Percentiles rank a stretch among this genome's conserved stretches.
These are phyloP conservation scores for Ophiocordyceps polyrhachis-furcata DNA, from an alignment of 2,329 filamentous ascomycete genomes.

Conservation along the genomic window DNA sequence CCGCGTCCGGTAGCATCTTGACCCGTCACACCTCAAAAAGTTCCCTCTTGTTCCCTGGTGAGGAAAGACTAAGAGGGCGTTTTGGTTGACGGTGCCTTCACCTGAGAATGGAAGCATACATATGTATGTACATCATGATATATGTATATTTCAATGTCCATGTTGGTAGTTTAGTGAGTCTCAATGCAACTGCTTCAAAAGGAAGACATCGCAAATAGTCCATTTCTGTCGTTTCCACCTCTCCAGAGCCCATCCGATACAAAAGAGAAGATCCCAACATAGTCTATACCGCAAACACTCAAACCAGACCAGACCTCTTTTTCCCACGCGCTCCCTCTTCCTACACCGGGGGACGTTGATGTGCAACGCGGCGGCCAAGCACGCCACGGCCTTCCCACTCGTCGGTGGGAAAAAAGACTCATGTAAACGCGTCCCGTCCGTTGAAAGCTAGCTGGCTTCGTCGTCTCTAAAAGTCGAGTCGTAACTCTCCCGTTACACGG, in stretches of 20 bases:
- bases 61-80: too few species aligned
- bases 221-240: background rate
- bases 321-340: background rate
- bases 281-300: background rate
- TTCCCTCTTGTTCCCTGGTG: background rate
- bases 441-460: constrained; percentile 2
- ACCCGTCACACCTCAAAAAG: background rate
- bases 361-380: background rate
- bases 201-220: too few species aligned
- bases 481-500: constrained; percentile 44
- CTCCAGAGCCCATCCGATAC: background rate
- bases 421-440: constrained; percentile 7
- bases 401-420: background rate
- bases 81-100: too few species aligned
- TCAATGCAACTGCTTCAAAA: too few species aligned
- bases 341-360: background rate
- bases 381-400: background rate
- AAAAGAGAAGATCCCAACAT: background rate
- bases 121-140: too few species aligned
- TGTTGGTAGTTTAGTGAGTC: too few species aligned
- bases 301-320: background rate
- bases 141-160: too few species aligned
- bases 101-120: too few species aligned
- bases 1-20: background rate
- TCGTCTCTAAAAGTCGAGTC: background rate